Conservation (phyloP, 176 grass and related monocot species). For the Poa annua region DNA sequence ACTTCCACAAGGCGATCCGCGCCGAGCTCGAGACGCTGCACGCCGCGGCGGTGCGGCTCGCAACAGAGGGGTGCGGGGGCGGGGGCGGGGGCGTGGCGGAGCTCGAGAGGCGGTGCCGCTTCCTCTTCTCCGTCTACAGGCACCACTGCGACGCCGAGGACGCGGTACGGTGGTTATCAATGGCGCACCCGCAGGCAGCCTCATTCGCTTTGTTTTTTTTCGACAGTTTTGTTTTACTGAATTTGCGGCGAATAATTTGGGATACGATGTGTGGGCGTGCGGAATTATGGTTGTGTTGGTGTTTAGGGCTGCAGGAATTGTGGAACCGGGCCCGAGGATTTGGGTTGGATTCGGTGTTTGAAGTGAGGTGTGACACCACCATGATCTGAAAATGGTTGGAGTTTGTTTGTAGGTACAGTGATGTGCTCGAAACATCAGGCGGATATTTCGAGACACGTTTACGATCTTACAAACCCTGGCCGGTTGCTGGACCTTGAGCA, state of each 20-base stretch:
- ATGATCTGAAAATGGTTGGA: conserved; percentile 11
- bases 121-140: conserved; percentile 75
- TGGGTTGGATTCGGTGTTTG: background rate
- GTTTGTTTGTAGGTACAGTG: background rate
- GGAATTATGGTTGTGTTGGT: background rate
- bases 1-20: conserved; percentile 96
- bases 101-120: conserved; percentile 56
- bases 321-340: background rate
- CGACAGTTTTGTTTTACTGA: background rate
- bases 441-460: background rate
- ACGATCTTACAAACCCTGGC: background rate
- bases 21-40: conserved; percentile 73
- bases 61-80: conserved; percentile 43
- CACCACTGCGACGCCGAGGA: conserved; percentile 90
- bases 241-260: background rate
- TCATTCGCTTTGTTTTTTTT: background rate
- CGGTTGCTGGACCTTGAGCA: background rate
- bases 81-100: conserved; percentile 42
- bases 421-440: background rate
- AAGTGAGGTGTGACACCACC: conserved; percentile 2
- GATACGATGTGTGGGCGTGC: background rate
- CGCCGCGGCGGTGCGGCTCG: conserved; percentile 61
- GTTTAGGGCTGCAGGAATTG: background rate
- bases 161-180: conserved; percentile 61
- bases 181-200: background rate